Conservation (phyloP, 768 basidiomycete genomes). For the Psilocybe subaeruginosa region DNA sequence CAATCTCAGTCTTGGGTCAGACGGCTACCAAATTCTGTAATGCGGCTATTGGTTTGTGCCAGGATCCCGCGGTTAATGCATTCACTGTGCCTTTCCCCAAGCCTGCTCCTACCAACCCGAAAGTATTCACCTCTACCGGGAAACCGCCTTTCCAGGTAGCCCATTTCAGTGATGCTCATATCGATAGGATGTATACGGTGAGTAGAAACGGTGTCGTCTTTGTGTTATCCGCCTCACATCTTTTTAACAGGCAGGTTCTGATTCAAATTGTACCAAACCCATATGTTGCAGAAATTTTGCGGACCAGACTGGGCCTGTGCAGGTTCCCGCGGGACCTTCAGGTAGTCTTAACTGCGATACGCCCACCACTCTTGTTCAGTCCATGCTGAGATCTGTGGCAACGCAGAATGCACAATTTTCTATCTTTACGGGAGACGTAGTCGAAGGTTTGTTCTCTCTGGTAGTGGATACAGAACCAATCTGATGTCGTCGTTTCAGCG, state of each 20-base stretch:
- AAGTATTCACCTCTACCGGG: constrained; percentile 36
- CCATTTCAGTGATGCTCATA: constrained; percentile 67
- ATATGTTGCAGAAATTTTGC: constrained; percentile 62
- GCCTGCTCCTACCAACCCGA: constrained; percentile 37
- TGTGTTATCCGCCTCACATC: neutral
- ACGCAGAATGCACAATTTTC: constrained; percentile 43
- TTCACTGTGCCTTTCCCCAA: constrained; percentile 51
- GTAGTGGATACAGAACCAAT: neutral
- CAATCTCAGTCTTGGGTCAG: constrained; percentile 46
- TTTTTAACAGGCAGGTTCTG: constrained; percentile 45
- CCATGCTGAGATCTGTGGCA: constrained; percentile 50
- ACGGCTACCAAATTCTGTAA: constrained; percentile 60
- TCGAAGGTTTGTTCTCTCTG: constrained; percentile 45
- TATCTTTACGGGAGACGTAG: constrained; percentile 68
- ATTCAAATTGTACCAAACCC: constrained; percentile 61
- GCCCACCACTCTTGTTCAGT: constrained; percentile 47
- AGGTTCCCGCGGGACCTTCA: constrained; percentile 48
- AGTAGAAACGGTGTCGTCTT: constrained; percentile 10
- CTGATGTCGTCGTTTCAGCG: constrained; percentile 29
- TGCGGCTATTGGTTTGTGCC: constrained; percentile 56
- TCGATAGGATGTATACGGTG: constrained; percentile 59
- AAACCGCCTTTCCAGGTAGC: constrained; percentile 54
- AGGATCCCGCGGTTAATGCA: constrained; percentile 45
- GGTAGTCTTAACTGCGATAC: constrained; percentile 58
- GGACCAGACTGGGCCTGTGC: constrained; percentile 38